Conservation (phyloP, 768 basidiomycete species). For the Rubroboletus pulcherrimus region DNA sequence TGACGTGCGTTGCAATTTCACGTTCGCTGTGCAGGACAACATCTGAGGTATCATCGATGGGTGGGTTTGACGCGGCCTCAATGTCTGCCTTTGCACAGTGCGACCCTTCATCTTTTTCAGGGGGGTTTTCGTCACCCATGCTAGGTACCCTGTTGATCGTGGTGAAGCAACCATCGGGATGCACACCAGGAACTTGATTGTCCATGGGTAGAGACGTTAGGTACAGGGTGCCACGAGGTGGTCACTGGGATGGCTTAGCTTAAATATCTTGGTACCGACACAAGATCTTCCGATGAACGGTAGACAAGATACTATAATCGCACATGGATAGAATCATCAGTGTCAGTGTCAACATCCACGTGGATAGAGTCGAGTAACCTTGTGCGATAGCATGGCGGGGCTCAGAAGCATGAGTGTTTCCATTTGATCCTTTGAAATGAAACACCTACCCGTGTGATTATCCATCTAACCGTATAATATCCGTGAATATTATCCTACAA, state of each 20-base stretch:
- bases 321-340: background rate
- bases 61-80: constrained; percentile 19
- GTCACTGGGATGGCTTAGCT: background rate
- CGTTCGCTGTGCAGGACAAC: constrained; percentile 38
- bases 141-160: background rate
- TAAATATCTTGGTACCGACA: background rate
- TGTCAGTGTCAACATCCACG: background rate
- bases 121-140: constrained; percentile 8
- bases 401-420: background rate
- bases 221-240: background rate
- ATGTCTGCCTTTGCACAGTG: constrained; percentile 32
- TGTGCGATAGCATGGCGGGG: background rate
- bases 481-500: background rate
- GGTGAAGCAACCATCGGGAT: background rate
- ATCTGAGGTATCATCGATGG: constrained; percentile 8
- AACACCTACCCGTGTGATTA: background rate
- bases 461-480: background rate
- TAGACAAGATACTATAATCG: background rate
- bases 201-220: constrained; percentile 2
- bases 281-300: background rate
- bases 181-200: background rate
- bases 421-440: background rate
- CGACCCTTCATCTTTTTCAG: constrained; percentile 6
- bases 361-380: background rate
- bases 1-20: constrained; percentile 46